Evolutionary conservation across 78 protist species (phyloP), one percentile per base, ranked within the genome.

Genomic region (Capsaspora owczarzaki): DNA sequence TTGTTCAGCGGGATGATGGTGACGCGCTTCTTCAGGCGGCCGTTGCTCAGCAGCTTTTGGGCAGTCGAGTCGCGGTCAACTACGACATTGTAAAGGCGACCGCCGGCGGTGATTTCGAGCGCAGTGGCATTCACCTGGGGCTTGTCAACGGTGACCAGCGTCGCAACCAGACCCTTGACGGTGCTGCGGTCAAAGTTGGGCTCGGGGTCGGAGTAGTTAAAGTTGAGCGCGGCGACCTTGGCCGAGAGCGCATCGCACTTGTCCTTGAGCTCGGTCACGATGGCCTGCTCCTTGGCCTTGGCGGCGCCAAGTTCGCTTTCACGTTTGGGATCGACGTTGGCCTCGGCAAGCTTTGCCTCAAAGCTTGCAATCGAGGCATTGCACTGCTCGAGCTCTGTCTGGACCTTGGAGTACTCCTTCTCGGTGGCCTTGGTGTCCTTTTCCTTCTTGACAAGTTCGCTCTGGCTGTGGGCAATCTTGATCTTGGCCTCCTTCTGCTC

Each of bases 1-100:
- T 92, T 86, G 84, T 95, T 89, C 66, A 98, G 90, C 44, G 99
- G 99, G 22, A 98, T 85, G 87, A 98, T 82, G 23, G 99, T 95
- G 25, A 93, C 93, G 16, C 98, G 85, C 35, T 81, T 35, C 76
- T 69, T 46, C 20, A 97, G 89, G 38, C 85, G 33, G 40, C 98
- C 99, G 27, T 84, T 51, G 42, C 51, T 12, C 20, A 98, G 80
- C 44, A 97, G 89, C 49, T 40, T 61, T 85, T 83, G 61, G 74
- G 91, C 97, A 16, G 94, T 93, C 12, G 41, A 76, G 20, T 93
- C 97, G 49, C 47, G 82, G 40, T 95, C 97, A 16, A 97, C 94
- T 12, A 98, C 91, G 14, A 98, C 94, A 29, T 96, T 89, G 87
- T 83, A 93, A 44, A 98, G 90, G 51, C 71, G 61, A 29, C 93